phyloP scores from a whole-genome alignment of 768 basidiomycete species.

The Crassisporium funariophilum region DNA sequence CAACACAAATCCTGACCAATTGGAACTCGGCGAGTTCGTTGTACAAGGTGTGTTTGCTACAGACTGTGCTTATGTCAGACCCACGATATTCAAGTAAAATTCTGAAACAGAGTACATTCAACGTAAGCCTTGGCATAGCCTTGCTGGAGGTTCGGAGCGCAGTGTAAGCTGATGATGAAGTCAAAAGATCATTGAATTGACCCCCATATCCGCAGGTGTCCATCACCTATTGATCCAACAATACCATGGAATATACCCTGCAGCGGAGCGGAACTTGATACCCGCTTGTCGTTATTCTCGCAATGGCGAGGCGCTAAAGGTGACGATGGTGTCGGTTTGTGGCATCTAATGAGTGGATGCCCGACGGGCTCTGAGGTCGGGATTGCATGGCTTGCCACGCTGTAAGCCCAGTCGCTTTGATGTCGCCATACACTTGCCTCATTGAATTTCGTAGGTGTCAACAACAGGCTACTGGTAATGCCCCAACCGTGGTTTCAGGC shows the following conservation, averaged over 20 bases:
- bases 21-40: conserved; percentile 78
- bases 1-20: conserved; percentile 71
- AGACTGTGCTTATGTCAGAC: too few species aligned
- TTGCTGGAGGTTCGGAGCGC: conserved; percentile 73
- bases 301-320: conserved; percentile 78
- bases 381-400: conserved; percentile 84
- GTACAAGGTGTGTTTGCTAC: conserved; percentile 63
- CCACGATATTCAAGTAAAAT: too few species aligned
- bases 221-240: conserved; percentile 48
- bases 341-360: conserved; percentile 88
- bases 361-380: conserved; percentile 82
- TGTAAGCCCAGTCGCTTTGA: conserved; percentile 43
- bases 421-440: conserved; percentile 4
- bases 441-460: conserved; percentile 50
- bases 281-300: conserved; percentile 76
- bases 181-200: background rate
- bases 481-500: conserved; percentile 65
- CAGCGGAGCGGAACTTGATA: conserved; percentile 56
- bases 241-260: conserved; percentile 82
- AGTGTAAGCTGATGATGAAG: conserved; percentile 34
- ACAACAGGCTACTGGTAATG: conserved; percentile 47
- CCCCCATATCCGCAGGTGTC: conserved; percentile 51
- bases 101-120: conserved; percentile 70
- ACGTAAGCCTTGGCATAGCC: conserved; percentile 81
- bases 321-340: conserved; percentile 76